Evolutionary conservation across 2,329 filamentous ascomycete species (phyloP).

Genomic region (Phaeosphaeriaceae sp.): DNA sequence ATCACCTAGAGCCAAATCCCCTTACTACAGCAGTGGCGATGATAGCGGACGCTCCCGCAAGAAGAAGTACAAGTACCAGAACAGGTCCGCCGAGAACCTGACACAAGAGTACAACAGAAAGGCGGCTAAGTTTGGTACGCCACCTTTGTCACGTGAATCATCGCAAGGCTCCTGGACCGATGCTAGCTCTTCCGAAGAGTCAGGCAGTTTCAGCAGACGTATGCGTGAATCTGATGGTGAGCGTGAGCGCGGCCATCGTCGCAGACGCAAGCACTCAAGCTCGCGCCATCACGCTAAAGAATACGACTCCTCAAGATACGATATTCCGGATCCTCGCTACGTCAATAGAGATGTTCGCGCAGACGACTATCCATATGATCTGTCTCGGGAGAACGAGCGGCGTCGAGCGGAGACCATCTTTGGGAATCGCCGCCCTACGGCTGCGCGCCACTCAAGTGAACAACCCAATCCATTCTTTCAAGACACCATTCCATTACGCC

Average conservation of each 20-base stretch:
- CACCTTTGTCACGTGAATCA: conserved; percentile 1
- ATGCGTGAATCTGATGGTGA: neutral
- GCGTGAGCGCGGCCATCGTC: neutral
- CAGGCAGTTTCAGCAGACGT: neutral
- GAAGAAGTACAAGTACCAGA: neutral
- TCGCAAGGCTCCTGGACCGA: conserved; percentile 4
- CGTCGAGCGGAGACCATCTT: neutral
- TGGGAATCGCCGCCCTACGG: neutral
- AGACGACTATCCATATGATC: conserved; percentile 2
- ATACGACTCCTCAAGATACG: neutral
- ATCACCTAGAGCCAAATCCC: neutral
- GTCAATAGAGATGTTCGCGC: neutral
- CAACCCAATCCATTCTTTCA: neutral
- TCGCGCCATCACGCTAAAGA: neutral
- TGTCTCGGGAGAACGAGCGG: neutral
- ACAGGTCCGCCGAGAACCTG: neutral
- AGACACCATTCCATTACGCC: neutral
- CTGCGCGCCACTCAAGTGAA: neutral
- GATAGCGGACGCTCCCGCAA: neutral
- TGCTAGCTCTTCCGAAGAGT: neutral
- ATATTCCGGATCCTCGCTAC: neutral
- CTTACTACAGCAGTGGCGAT: conserved; percentile 1
- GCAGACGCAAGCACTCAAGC: neutral
- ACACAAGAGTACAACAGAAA: neutral
- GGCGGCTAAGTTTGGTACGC: neutral